Conservation (phyloP, 2,329 filamentous ascomycete species). For the Ceratocystis smalleyi region DNA sequence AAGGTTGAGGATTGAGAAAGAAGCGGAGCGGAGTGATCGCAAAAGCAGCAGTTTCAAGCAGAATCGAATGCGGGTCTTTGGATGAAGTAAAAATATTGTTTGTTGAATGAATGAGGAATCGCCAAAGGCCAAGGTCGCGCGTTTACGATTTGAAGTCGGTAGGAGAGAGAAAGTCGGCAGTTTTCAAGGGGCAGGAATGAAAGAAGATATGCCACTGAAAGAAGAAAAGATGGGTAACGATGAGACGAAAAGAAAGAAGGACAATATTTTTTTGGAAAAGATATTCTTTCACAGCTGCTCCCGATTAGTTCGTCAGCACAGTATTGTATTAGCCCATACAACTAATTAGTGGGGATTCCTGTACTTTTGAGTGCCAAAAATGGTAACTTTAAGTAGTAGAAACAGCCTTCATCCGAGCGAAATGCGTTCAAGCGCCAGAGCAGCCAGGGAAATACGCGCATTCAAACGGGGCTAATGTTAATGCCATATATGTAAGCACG, state of each 20-base stretch:
- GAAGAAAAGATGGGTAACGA: neutral
- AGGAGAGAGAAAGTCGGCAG: neutral
- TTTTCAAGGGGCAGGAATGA: neutral
- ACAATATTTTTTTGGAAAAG: neutral
- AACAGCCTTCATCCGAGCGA: neutral
- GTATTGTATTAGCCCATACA: no score
- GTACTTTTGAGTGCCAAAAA: neutral
- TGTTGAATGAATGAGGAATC: neutral
- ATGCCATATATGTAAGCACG: neutral
- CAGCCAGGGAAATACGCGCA: neutral
- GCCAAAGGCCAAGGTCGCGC: neutral
- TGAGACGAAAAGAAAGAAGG: neutral
- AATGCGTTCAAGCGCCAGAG: neutral
- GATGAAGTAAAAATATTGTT: neutral
- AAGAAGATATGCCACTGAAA: neutral
- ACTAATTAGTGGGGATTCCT: neutral
- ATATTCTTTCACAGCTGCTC: neutral
- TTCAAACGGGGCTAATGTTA: neutral
- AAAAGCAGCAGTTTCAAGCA: neutral
- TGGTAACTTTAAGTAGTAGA: neutral
- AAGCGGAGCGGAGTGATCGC: neutral
- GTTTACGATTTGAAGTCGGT: neutral
- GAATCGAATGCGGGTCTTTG: neutral
- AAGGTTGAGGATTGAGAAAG: neutral
- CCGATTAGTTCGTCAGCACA: no score